Percentiles rank a stretch among this genome's conserved stretches.
Conservation (phyloP, 805 yeast genomes). For the Zygoascus tannicola region DNA sequence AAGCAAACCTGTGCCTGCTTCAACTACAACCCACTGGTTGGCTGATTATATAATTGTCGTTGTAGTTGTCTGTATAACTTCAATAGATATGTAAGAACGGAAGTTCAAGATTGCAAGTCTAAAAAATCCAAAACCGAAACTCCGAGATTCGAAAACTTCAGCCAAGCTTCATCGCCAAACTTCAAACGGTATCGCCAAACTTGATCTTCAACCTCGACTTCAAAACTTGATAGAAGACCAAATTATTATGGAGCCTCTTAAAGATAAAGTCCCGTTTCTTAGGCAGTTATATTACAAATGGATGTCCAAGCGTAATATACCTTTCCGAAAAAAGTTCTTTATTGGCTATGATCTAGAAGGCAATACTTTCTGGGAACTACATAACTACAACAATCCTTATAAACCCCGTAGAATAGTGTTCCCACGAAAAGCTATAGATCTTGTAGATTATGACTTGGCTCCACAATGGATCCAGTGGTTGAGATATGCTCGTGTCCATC, state of each 20-base stretch:
- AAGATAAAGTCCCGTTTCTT: constrained; percentile 40
- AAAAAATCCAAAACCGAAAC: too few relatives aligned
- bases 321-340: constrained; percentile 61
- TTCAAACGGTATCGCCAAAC: too few relatives aligned
- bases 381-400: constrained; percentile 39
- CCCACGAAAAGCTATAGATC: constrained; percentile 40
- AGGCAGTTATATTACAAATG: constrained; percentile 45
- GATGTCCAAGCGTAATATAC: constrained; percentile 53
- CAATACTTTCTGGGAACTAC: constrained; percentile 79
- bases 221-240: too few relatives aligned
- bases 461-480: constrained; percentile 83
- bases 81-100: too few relatives aligned
- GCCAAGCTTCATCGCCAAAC: neutral
- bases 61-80: too few relatives aligned
- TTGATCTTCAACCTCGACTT: too few relatives aligned
- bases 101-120: too few relatives aligned
- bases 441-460: constrained; percentile 49
- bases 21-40: too few relatives aligned
- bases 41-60: too few relatives aligned
- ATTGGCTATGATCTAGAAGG: constrained; percentile 71
- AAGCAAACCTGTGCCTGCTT: too few relatives aligned
- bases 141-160: too few relatives aligned
- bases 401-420: constrained; percentile 56
- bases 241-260: constrained; percentile 39
- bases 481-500: constrained; percentile 45